phyloP scores from a whole-genome alignment of 768 basidiomycete genomes.

The Russula sp. region DNA sequence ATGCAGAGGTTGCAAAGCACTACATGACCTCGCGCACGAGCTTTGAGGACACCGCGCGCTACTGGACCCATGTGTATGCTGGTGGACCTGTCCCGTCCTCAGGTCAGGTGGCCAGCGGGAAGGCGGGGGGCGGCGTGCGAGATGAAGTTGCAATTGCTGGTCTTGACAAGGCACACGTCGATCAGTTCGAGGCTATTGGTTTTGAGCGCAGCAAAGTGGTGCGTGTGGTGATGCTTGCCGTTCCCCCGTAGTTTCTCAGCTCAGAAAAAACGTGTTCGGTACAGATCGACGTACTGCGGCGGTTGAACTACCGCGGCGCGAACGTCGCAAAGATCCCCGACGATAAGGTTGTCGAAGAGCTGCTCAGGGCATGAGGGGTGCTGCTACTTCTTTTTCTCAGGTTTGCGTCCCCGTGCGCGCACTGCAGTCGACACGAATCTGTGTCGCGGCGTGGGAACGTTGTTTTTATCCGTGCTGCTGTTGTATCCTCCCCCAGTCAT shows the following conservation, averaged over 20 bases:
- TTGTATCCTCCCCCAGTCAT: slow-evolving; percentile 13
- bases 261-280: neutral
- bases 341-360: slow-evolving; percentile 80
- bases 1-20: slow-evolving; percentile 97
- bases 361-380: slow-evolving; percentile 49
- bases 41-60: slow-evolving; percentile 88
- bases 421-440: neutral
- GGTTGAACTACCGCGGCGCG: slow-evolving; percentile 81
- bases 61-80: slow-evolving; percentile 93
- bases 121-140: slow-evolving; percentile 27
- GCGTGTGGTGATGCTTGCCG: neutral
- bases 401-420: slow-evolving; percentile 9
- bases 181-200: slow-evolving; percentile 76
- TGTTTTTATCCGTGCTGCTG: neutral
- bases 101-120: slow-evolving; percentile 17
- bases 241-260: neutral
- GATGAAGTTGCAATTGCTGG: slow-evolving; percentile 67
- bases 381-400: neutral
- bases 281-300: slow-evolving; percentile 82
- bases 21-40: slow-evolving; percentile 82
- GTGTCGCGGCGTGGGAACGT: neutral
- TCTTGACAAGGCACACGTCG: slow-evolving; percentile 75
- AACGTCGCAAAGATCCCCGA: slow-evolving; percentile 77
- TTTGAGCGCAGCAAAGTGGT: slow-evolving; percentile 84
- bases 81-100: slow-evolving; percentile 50